phyloP scores from a whole-genome alignment of 2,329 filamentous ascomycete species.

The Calonectria naviculata region DNA sequence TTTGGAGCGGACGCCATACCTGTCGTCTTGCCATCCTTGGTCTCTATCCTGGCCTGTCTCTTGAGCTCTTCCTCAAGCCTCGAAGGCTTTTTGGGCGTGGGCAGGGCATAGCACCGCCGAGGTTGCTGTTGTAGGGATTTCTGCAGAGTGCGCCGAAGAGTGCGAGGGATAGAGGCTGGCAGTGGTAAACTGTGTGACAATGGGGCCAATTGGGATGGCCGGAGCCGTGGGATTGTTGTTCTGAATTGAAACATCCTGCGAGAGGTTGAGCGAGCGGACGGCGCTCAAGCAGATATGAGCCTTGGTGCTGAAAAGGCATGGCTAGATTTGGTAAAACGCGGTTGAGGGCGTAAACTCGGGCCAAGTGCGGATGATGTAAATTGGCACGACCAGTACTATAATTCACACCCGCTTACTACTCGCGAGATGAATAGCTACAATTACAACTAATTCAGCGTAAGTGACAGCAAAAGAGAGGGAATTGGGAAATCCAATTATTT shows the following conservation, averaged over 20 bases:
- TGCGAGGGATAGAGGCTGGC: constrained; percentile 21
- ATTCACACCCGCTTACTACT: background rate
- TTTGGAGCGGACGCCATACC: constrained; percentile 22
- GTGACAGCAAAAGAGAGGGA: background rate
- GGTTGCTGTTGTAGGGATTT: constrained; percentile 38
- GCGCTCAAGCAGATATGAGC: background rate
- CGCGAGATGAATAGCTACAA: background rate
- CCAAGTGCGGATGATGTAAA: background rate
- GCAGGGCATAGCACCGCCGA: constrained; percentile 40
- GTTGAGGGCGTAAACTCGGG: background rate
- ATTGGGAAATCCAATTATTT: background rate
- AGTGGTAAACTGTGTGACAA: background rate
- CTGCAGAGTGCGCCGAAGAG: constrained; percentile 33
- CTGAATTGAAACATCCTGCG: constrained; percentile 36
- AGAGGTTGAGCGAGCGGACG: constrained; percentile 14
- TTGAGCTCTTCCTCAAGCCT: constrained; percentile 41
- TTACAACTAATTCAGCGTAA: background rate
- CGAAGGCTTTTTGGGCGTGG: constrained; percentile 22
- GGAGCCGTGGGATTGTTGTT: constrained; percentile 30
- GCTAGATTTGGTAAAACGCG: background rate
- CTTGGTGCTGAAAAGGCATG: constrained; percentile 18
- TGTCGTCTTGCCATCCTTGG: constrained; percentile 29
- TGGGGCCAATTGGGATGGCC: constrained; percentile 26
- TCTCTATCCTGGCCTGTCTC: constrained; percentile 39
- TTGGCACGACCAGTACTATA: background rate